Conservation (phyloP, 805 yeast genomes). For the Yamadazyma paraphyllophila region DNA sequence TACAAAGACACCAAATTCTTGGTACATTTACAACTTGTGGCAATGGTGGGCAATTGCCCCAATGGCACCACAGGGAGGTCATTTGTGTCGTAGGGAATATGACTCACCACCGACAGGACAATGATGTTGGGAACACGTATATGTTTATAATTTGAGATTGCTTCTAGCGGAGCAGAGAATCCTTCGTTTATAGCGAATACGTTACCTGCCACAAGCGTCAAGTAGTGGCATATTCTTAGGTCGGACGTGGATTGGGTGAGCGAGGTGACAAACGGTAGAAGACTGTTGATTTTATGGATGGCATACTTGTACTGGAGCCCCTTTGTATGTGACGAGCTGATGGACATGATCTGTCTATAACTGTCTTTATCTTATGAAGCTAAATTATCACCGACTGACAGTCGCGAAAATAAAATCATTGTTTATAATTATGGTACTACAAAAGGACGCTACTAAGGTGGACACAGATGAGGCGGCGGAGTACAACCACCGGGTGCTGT, state of each 20-base stretch:
- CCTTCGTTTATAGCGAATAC: constrained; percentile 38
- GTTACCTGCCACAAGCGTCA: constrained; percentile 29
- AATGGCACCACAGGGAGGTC: constrained; percentile 33
- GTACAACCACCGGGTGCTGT: constrained; percentile 28
- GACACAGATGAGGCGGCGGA: constrained; percentile 1
- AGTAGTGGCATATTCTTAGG: constrained; percentile 28
- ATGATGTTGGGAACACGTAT: constrained; percentile 24
- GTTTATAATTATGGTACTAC: no score
- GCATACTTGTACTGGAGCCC: constrained; percentile 60
- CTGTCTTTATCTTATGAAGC: no score
- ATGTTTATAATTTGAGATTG: constrained; percentile 27
- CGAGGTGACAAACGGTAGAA: constrained; percentile 30
- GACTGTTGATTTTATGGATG: constrained; percentile 42
- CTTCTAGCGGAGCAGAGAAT: constrained; percentile 26
- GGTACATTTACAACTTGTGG: constrained; percentile 25
- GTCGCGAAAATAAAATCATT: not conserved
- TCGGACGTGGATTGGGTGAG: not conserved
- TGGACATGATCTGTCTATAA: not conserved
- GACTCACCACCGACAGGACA: constrained; percentile 28
- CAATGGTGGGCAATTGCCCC: constrained; percentile 26
- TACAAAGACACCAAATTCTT: constrained; percentile 27
- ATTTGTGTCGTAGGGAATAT: constrained; percentile 44
- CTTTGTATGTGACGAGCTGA: constrained; percentile 44
- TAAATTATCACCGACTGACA: not conserved
- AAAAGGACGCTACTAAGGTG: not conserved